phyloP scores from a whole-genome alignment of 2,329 filamentous ascomycete species.

The Botryotinia globosa region DNA sequence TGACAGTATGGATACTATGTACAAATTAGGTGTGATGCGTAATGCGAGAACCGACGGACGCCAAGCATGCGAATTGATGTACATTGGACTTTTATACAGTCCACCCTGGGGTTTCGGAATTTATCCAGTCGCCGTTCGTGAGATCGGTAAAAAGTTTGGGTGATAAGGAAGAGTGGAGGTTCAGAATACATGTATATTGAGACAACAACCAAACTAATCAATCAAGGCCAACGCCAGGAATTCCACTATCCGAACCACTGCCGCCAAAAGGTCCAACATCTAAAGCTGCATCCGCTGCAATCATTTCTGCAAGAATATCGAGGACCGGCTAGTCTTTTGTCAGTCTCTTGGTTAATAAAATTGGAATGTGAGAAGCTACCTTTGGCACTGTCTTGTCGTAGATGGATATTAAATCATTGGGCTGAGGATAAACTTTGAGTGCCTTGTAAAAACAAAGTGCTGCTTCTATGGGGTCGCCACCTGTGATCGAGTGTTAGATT shows the following conservation, averaged over 20 bases:
- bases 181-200: conserved; percentile 19
- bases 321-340: conserved; percentile 67
- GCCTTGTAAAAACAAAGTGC: conserved; percentile 97
- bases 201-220: conserved; percentile 31
- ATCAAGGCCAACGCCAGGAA: conserved; percentile 37
- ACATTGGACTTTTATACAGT: conserved; percentile 28
- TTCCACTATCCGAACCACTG: conserved; percentile 36
- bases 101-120: conserved; percentile 19
- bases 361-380: conserved; percentile 50
- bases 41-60: conserved; percentile 31
- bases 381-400: conserved; percentile 99
- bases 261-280: conserved; percentile 50
- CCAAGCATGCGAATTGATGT: conserved; percentile 32
- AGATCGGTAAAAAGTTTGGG: conserved; percentile 16
- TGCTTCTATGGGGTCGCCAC: conserved; percentile 71
- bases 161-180: conserved; percentile 25
- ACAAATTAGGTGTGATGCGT: conserved; percentile 31
- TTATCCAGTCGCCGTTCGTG: conserved; percentile 21
- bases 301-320: conserved; percentile 97
- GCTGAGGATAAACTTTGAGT: conserved; percentile 95
- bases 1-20: conserved; percentile 35
- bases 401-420: conserved; percentile 87
- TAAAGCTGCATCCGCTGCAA: conserved; percentile 79
- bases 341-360: conserved; percentile 22
- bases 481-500: conserved; percentile 42